phyloP scores from a whole-genome alignment of 768 basidiomycete species.

The Rubroboletus pulcherrimus region DNA sequence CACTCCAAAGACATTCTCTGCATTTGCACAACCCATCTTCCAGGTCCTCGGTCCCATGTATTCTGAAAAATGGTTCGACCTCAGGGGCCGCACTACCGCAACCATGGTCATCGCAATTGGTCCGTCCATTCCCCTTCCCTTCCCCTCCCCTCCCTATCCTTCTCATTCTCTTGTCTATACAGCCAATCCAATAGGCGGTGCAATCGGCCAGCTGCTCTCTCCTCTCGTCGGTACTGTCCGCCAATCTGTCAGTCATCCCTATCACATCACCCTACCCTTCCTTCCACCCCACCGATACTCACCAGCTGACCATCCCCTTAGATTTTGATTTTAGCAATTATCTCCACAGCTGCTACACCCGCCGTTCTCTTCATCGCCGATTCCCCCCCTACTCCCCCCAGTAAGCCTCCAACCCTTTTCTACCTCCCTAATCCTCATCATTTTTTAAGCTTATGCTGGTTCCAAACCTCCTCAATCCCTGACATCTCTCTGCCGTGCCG shows the following conservation, averaged over 20 bases:
- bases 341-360: constrained; percentile 60
- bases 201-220: constrained; percentile 68
- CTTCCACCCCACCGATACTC: not conserved
- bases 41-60: constrained; percentile 78
- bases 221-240: constrained; percentile 53
- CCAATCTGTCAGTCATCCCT: constrained; percentile 50
- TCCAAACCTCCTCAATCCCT: constrained; percentile 57
- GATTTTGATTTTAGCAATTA: constrained; percentile 70
- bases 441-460: constrained; percentile 57
- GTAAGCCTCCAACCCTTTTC: constrained; percentile 36
- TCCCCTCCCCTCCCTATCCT: not conserved
- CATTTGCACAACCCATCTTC: constrained; percentile 66
- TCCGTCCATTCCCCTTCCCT: constrained; percentile 12
- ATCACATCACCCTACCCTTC: not conserved
- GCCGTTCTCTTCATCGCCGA: constrained; percentile 54
- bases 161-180: not conserved
- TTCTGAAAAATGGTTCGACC: constrained; percentile 81
- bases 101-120: constrained; percentile 57
- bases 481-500: constrained; percentile 48
- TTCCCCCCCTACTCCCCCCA: constrained; percentile 74
- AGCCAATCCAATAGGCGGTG: constrained; percentile 76
- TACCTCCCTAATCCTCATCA: not conserved
- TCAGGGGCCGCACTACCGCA: constrained; percentile 72
- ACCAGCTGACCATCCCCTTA: constrained; percentile 22
- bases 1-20: constrained; percentile 49